Evolutionary conservation across 208 protist species (phyloP).

Genomic region (Trypanosoma avium): DNA sequence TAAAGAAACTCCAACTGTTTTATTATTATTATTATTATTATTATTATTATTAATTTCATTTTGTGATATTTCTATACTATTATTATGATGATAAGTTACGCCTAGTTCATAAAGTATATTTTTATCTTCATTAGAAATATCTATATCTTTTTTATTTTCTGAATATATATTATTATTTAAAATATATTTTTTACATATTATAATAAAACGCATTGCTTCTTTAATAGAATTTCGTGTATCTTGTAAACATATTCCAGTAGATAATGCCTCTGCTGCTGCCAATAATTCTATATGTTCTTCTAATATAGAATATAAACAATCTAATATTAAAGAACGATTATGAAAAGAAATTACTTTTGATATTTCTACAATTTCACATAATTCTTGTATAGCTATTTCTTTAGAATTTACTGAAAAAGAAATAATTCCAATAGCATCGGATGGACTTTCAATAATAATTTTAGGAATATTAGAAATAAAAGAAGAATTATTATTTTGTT

Average conservation of each 20-base stretch:
- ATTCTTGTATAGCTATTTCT: slow-evolving; percentile 7
- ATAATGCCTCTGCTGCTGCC: slow-evolving; percentile 36
- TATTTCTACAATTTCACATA: background rate
- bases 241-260: slow-evolving; percentile 41
- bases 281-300: slow-evolving; percentile 21
- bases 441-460: slow-evolving; percentile 26
- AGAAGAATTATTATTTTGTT: too few relatives aligned
- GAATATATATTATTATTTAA: background rate
- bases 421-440: slow-evolving; percentile 28
- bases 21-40: background rate
- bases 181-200: background rate
- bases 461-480: too few relatives aligned
- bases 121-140: background rate
- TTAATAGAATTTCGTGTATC: slow-evolving; percentile 25
- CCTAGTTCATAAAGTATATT: slow-evolving; percentile 8
- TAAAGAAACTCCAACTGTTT: background rate
- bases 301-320: slow-evolving; percentile 15
- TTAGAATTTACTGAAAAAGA: slow-evolving; percentile 15
- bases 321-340: background rate
- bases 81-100: background rate
- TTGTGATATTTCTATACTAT: background rate
- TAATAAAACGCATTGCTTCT: slow-evolving; percentile 18
- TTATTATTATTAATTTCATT: background rate
- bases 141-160: background rate
- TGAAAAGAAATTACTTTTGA: background rate